Conservation (phyloP, 345 rosid genomes). For the Cardiospermum halicacabum region DNA sequence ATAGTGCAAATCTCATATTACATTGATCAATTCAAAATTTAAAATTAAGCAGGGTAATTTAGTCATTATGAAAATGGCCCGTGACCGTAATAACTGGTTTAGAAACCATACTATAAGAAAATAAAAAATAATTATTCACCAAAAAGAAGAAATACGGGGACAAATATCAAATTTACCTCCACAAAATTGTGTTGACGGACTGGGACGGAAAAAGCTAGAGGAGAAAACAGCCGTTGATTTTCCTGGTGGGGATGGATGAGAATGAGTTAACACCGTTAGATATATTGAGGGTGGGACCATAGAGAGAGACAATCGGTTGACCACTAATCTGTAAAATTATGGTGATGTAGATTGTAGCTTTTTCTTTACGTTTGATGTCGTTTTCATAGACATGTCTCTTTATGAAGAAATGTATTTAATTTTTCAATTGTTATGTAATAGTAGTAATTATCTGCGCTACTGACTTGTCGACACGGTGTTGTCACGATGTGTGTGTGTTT, state of each 20-base stretch:
- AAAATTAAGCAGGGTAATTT: neutral
- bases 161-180: slow-evolving; percentile 1
- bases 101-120: neutral
- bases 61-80: slow-evolving; percentile 11
- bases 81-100: neutral
- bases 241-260: neutral
- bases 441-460: neutral
- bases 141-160: neutral
- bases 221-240: slow-evolving; percentile 8
- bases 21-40: no score
- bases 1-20: neutral
- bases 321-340: no score
- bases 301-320: slow-evolving; percentile 23
- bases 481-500: neutral
- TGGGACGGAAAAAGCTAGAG: neutral
- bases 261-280: slow-evolving; percentile 19
- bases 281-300: slow-evolving; percentile 14
- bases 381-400: slow-evolving; percentile 15
- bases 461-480: neutral
- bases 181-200: slow-evolving; percentile 9
- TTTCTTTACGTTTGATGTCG: slow-evolving; percentile 21
- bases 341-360: slow-evolving; percentile 20
- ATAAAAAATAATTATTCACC: neutral
- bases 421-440: slow-evolving; percentile 14
- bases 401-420: slow-evolving; percentile 30